phyloP scores from a whole-genome alignment of 257 asterid genomes.

The Misopates orontium region DNA sequence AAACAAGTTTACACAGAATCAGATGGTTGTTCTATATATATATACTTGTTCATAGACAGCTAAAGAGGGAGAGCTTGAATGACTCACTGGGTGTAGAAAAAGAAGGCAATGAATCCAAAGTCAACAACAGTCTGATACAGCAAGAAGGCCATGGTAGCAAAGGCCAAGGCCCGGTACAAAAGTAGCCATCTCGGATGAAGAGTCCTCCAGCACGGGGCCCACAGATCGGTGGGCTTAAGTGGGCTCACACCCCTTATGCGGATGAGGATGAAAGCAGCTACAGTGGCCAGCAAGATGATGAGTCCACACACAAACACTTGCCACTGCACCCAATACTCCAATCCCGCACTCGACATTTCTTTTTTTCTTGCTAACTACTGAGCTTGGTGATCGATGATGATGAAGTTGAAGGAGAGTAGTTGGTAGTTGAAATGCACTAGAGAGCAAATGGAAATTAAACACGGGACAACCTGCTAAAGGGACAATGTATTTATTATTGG shows the following conservation, averaged over 20 bases:
- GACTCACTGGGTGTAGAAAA: conserved; percentile 83
- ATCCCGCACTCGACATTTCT: conserved; percentile 30
- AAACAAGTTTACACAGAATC: conserved; percentile 25
- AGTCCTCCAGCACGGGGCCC: conserved; percentile 78
- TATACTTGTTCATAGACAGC: background rate
- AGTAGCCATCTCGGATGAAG: conserved; percentile 82
- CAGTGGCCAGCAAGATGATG: conserved; percentile 51
- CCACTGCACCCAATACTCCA: conserved; percentile 72
- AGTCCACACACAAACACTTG: conserved; percentile 60
- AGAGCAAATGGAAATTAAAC: too few species aligned
- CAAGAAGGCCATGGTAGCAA: conserved; percentile 53
- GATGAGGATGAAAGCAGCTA: conserved; percentile 37
- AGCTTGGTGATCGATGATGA: too few species aligned
- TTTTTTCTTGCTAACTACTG: background rate
- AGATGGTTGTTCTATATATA: background rate
- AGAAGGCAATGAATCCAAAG: conserved; percentile 70
- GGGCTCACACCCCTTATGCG: conserved; percentile 21
- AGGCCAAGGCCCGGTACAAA: conserved; percentile 65
- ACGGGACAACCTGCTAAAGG: too few species aligned
- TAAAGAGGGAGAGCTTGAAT: background rate
- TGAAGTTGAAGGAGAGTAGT: too few species aligned
- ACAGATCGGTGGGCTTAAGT: conserved; percentile 40
- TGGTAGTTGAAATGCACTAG: too few species aligned
- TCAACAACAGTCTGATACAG: conserved; percentile 52
- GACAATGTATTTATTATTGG: too few species aligned